phyloP scores from a whole-genome alignment of 768 basidiomycete genomes.

The Phaeotremella fagi region DNA sequence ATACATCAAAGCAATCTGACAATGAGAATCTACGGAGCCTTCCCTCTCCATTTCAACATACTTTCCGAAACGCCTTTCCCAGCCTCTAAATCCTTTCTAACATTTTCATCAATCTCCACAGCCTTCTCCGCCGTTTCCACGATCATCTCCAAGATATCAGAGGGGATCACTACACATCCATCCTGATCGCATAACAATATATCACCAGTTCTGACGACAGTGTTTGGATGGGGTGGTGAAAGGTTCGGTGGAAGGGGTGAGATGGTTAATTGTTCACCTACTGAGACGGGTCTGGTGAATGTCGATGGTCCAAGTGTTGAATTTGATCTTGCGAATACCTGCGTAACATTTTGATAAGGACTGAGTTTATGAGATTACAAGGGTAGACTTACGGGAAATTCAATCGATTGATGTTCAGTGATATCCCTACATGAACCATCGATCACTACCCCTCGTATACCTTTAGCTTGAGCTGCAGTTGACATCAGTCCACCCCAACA shows the following conservation, averaged over 20 bases:
- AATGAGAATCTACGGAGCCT: slow-evolving; percentile 21
- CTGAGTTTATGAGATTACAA: too few species aligned
- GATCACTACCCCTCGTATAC: slow-evolving; percentile 69
- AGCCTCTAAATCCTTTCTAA: slow-evolving; percentile 67
- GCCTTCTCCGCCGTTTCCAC: slow-evolving; percentile 58
- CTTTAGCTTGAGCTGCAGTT: slow-evolving; percentile 69
- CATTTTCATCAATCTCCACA: slow-evolving; percentile 63
- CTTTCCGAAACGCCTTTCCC: slow-evolving; percentile 71
- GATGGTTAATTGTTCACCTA: slow-evolving; percentile 61
- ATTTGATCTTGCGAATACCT: slow-evolving; percentile 69
- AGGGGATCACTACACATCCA: slow-evolving; percentile 78
- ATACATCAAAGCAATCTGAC: too few species aligned
- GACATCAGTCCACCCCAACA: slow-evolving; percentile 91
- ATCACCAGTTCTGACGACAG: slow-evolving; percentile 67
- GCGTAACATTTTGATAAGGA: background rate
- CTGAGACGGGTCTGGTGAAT: slow-evolving; percentile 71
- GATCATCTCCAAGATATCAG: slow-evolving; percentile 56
- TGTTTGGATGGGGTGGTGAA: slow-evolving; percentile 53
- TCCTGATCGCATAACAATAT: slow-evolving; percentile 82
- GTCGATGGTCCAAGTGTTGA: slow-evolving; percentile 82
- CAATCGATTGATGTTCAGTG: slow-evolving; percentile 63
- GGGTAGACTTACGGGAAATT: slow-evolving; percentile 57
- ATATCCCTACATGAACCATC: slow-evolving; percentile 69
- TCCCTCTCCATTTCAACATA: slow-evolving; percentile 71
- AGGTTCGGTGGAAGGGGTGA: slow-evolving; percentile 50